A percentile compares a stretch with the other conserved stretches of the same genome.
Conservation (phyloP, 192 early-diverging fungal genomes). For the Mortierella antarctica region DNA sequence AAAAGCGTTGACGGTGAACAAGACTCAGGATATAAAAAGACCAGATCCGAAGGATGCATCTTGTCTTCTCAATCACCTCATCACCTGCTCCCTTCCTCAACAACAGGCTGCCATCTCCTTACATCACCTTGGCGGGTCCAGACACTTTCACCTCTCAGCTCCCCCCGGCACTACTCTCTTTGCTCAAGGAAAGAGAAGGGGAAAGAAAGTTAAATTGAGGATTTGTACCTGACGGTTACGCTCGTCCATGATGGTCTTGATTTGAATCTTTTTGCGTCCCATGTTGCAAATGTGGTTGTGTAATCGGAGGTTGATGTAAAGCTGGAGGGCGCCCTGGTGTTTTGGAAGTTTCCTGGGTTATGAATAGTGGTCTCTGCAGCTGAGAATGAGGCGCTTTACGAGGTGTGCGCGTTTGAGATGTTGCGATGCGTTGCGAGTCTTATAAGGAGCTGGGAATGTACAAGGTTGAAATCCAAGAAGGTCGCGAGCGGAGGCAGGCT, state of each 20-base stretch:
- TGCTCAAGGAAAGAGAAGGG: background rate
- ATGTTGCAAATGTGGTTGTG: conserved; percentile 55
- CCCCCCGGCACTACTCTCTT: background rate
- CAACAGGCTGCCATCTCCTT: background rate
- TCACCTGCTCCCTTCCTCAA: background rate
- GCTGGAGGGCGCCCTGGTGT: no score
- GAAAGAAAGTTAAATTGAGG: background rate
- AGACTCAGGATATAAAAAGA: conserved; percentile 16
- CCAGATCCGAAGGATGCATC: background rate
- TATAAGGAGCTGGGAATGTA: no score
- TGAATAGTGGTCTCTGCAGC: no score
- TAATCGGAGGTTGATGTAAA: no score
- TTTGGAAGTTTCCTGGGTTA: no score
- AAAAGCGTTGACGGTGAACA: background rate
- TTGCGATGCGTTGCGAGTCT: no score
- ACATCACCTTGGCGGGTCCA: background rate
- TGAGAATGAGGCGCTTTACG: no score
- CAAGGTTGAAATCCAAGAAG: no score
- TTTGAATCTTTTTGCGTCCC: conserved; percentile 97
- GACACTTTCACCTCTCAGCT: background rate
- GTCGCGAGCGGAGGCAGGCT: no score
- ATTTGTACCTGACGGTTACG: conserved; percentile 85
- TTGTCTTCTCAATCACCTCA: background rate
- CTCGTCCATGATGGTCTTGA: conserved; percentile 89
- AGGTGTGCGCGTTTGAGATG: no score